Base-by-base conservation (phyloP, 202 grass and related monocot genomes). In the Digitaria exilis region DNA sequence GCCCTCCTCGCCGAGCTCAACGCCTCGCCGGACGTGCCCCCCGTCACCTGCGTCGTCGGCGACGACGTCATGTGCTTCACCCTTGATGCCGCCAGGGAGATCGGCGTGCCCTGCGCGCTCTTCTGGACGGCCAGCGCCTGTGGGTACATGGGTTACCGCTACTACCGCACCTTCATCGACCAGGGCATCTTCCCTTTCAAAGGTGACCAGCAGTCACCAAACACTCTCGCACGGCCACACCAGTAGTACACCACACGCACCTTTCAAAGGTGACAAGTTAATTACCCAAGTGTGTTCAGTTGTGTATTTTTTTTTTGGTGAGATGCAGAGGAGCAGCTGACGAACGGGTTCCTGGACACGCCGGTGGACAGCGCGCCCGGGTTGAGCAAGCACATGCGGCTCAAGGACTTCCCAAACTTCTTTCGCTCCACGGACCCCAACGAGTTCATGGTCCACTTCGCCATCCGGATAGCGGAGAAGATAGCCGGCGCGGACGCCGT, bases 121-220 rank as follows among this genome's bases (percentile, higher is more conserved):
- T 77, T 93, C 65, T 93, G 87, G 91, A 93, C 87, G 1, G 71
- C 87, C 65, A 93, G 91, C 79, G 64, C 24, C 19, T 87, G 84
- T 64, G 87, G 91, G 21, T 93, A 82, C 73, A 13, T 90, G 76
- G 77, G 84, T 42, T 93, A 90, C 80, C 84, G 87, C 65, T 44
- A 93, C 16, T 87, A 79, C 77, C 75, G 56, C 24, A 45, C 19
- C 46, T 57, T 93, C 78, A 54, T 79, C n/a, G 84, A 90, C 50
- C 85, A 79, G 85, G 87, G 91, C 82, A 4, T 93, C 60, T 77
- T 90, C 55, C 91, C 87, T 9, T 34, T 93, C 59, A 90, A 90
- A 93, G 84, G 91, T 89, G 7, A 39, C 37, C 6, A 39, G 35
- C 9, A 5, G 37, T 39, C 9, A 9, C 37, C 37, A 39, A 39